Percentiles rank a stretch among this genome's conserved stretches.
Evolutionary conservation across 2,329 filamentous ascomycete species (phyloP).

Genomic region (Paecilomyces sp.): DNA sequence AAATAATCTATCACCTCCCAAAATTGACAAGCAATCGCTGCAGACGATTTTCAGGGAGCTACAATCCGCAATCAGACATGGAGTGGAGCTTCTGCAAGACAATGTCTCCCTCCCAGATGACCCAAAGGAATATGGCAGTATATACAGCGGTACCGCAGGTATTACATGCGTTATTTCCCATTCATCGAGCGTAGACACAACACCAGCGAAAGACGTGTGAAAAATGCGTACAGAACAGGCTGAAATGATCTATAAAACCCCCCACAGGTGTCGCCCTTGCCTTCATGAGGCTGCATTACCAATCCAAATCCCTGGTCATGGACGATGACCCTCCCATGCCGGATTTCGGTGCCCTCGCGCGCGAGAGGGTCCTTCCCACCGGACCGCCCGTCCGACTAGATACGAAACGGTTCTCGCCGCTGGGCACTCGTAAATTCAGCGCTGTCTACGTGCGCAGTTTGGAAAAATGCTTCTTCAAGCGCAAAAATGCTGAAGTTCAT

Average conservation of each 20-base stretch:
- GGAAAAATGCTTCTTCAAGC: background rate
- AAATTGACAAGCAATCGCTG: conserved; percentile 11
- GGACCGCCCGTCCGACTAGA: conserved; percentile 7
- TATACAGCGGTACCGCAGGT: conserved; percentile 27
- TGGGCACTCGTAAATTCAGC: background rate
- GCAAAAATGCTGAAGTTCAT: background rate
- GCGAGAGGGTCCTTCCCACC: conserved; percentile 17
- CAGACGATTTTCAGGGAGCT: conserved; percentile 18
- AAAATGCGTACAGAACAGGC: background rate
- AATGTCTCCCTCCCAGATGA: conserved; percentile 15
- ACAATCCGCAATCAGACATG: conserved; percentile 20
- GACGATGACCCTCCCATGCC: conserved; percentile 6
- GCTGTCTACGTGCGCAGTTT: background rate
- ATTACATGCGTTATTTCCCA: conserved; percentile 4
- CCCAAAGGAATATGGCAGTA: conserved; percentile 17
- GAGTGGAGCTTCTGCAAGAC: conserved; percentile 18
- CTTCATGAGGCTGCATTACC: conserved; percentile 31
- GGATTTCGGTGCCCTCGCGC: conserved; percentile 19
- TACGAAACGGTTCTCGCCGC: background rate
- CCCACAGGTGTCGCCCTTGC: conserved; percentile 26
- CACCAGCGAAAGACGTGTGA: background rate
- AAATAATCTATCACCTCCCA: conserved; percentile 17
- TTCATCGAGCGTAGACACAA: background rate
- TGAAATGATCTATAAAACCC: background rate
- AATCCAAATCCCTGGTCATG: conserved; percentile 18